Percentiles rank a stretch among this genome's conserved stretches.
Evolutionary conservation across 148 eudicot species (phyloP).

Genomic region (Nepenthes mirabilis): DNA sequence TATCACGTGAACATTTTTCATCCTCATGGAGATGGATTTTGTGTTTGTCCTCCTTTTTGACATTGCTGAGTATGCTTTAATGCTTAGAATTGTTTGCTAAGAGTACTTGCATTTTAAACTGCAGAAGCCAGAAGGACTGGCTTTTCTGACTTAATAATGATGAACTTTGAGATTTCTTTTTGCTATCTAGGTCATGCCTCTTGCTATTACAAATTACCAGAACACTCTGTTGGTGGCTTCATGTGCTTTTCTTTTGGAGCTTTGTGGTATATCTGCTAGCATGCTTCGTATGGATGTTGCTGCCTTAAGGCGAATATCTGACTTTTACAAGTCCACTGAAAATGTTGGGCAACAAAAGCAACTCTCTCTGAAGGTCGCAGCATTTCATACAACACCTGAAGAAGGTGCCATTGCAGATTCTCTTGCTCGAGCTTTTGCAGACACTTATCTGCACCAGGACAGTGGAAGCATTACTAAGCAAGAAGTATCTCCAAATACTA

Average conservation of each 20-base stretch:
- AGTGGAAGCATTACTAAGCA: slow-evolving; percentile 20
- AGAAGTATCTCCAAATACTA: slow-evolving; percentile 22
- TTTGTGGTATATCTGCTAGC: slow-evolving; percentile 79
- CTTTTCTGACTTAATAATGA: background rate
- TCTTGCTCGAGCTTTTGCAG: slow-evolving; percentile 83
- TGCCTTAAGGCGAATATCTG: slow-evolving; percentile 68
- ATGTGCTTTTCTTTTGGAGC: slow-evolving; percentile 83
- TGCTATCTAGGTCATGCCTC: slow-evolving; percentile 60
- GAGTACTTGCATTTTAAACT: background rate
- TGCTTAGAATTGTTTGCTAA: no score
- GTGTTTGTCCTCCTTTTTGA: no score
- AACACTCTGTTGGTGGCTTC: slow-evolving; percentile 81
- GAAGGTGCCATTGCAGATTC: slow-evolving; percentile 69
- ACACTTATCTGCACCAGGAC: slow-evolving; percentile 57
- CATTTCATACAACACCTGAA: slow-evolving; percentile 30
- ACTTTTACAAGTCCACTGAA: slow-evolving; percentile 58
- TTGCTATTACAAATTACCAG: slow-evolving; percentile 76
- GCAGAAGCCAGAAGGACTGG: background rate
- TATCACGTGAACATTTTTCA: no score
- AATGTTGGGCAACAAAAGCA: slow-evolving; percentile 32
- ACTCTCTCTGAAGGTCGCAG: slow-evolving; percentile 38
- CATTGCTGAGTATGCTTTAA: no score
- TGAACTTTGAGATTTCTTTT: slow-evolving; percentile 1
- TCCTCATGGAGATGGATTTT: no score
- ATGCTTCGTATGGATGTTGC: slow-evolving; percentile 71